Conservation (phyloP, 2,329 filamentous ascomycete genomes). For the Aurifilum marmelostoma region DNA sequence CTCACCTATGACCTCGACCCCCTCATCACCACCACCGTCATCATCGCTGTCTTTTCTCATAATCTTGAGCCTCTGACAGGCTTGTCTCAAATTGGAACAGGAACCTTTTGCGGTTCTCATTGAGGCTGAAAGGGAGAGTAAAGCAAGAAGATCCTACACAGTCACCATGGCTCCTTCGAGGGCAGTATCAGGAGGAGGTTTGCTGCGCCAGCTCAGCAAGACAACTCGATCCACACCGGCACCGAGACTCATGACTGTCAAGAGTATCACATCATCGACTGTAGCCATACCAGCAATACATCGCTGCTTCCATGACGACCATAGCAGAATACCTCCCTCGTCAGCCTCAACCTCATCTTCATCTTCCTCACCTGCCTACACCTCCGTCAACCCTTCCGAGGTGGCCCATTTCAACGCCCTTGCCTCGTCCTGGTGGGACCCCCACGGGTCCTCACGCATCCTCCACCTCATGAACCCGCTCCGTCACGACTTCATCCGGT, state of each 20-base stretch:
- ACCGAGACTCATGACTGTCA: background rate
- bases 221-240: constrained; percentile 5
- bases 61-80: background rate
- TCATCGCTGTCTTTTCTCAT: background rate
- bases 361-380: constrained; percentile 41
- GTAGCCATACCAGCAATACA: constrained; percentile 18
- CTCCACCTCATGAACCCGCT: constrained; percentile 98
- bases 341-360: constrained; percentile 8
- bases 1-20: background rate
- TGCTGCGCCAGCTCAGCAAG: constrained; percentile 20
- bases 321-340: background rate
- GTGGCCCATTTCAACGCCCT: constrained; percentile 93
- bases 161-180: constrained; percentile 27
- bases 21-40: background rate
- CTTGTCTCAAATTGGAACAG: background rate
- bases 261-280: background rate
- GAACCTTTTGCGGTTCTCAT: background rate
- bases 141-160: background rate
- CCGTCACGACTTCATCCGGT: constrained; percentile 86
- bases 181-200: constrained; percentile 7
- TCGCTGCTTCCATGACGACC: constrained; percentile 7
- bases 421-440: constrained; percentile 96
- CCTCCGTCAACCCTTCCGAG: constrained; percentile 85
- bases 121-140: background rate
- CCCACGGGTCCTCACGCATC: constrained; percentile 86